A percentile compares a stretch with the other conserved stretches of the same genome.
Conservation (phyloP, 2,329 filamentous ascomycete genomes). For the Colletotrichum gloeosporioides region DNA sequence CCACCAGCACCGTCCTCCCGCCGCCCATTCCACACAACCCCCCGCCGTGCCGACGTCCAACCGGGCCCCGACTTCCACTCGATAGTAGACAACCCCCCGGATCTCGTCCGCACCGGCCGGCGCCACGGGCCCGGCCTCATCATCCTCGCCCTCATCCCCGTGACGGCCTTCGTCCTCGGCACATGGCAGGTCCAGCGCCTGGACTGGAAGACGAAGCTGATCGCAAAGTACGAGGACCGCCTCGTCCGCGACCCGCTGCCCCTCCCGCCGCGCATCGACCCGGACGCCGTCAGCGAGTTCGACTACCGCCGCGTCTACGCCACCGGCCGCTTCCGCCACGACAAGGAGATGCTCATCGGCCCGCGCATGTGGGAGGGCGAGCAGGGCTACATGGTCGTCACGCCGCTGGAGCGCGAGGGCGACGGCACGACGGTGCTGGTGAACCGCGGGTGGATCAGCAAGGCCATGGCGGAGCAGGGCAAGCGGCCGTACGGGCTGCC, state of each 20-base stretch:
- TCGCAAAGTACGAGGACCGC: conserved; percentile 91
- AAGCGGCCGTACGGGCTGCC: conserved; percentile 72
- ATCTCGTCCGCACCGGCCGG: conserved; percentile 76
- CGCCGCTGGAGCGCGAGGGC: conserved; percentile 78
- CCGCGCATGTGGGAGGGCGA: conserved; percentile 88
- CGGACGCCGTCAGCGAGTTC: conserved; percentile 82
- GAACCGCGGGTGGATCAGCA: conserved; percentile 90
- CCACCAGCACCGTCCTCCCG: neutral
- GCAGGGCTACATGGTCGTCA: conserved; percentile 90
- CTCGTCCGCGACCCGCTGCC: conserved; percentile 85
- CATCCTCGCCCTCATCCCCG: conserved; percentile 83
- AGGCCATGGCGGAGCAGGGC: conserved; percentile 71
- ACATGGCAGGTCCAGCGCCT: conserved; percentile 96
- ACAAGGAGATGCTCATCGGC: conserved; percentile 95
- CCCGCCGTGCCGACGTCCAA: conserved; percentile 19
- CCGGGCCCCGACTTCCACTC: conserved; percentile 73
- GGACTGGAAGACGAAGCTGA: conserved; percentile 90
- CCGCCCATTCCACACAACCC: conserved; percentile 18
- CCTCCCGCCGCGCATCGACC: conserved; percentile 82
- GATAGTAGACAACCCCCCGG: conserved; percentile 84
- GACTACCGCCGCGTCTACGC: conserved; percentile 88
- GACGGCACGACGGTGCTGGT: conserved; percentile 76
- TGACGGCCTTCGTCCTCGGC: conserved; percentile 88
- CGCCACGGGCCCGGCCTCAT: conserved; percentile 81
- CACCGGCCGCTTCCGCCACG: conserved; percentile 77